Evolutionary conservation across 768 basidiomycete genomes (phyloP), one percentile per base, ranked within the genome.

Genomic region (Pleurotus pulmonarius): DNA sequence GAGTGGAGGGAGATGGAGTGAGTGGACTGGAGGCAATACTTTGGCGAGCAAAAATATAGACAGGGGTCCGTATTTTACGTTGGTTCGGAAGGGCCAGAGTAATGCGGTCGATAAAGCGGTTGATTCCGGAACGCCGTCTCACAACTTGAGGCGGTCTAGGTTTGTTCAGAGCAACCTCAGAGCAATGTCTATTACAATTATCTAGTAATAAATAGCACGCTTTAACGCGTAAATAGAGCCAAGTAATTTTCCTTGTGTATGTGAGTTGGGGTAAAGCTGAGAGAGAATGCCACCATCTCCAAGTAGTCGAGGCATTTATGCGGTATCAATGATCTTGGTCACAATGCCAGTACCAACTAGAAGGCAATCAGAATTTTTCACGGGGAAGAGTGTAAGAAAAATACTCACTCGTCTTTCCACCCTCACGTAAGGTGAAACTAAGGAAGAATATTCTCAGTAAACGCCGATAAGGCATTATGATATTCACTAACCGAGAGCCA

Each of bases 301-400:
- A 34, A 34, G 29, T 34, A 34, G 8, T 34, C 29, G 26, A 25
- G 13, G 9, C 16, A 46, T 25, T 56, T 56, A 61, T 45, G 59
- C 61, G 18, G 67, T 69, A 57, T 82, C 77, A 56, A 93, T 67
- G 60, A 94, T 83, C 73, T 94, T 92, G 60, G 92, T 93, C 59
- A 97, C 86, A 63, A 98, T 85, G 64, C 96, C 96, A 59, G 96
- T 98, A 56, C 93, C 95, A 67, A 98, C 91, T 92, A 53, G 34
- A 57, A 12, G 46, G 52, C 62, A 37, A 54, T 38, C 63, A 56
- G 46, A 20, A 46, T 1, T 48, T 46, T n/a, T 38, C 7, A 12
- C 58, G 4, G 13, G 47, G 4, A 15, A 41, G 37, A 26, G 39
- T n/a, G n/a, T 18, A 40, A 49, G 20, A 20, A 15, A 16, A 62